These are phyloP conservation scores for Amylocystis lapponica DNA, from an alignment of 768 basidiomycete species.

Conservation along the genomic window DNA sequence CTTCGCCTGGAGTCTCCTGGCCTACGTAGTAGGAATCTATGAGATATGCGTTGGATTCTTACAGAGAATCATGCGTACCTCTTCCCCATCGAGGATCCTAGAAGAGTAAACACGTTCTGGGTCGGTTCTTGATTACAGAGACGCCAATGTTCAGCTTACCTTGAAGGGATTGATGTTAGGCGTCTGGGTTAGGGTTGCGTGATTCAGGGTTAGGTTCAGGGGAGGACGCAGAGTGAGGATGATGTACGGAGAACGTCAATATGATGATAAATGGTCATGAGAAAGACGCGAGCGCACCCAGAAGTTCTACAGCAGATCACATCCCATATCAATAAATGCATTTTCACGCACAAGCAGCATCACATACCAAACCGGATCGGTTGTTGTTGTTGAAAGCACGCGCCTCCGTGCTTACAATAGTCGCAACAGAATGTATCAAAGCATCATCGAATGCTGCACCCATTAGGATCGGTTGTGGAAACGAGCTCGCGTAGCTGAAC, in stretches of 20 bases:
- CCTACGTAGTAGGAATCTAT: slow-evolving; percentile 11
- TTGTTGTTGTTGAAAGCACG: slow-evolving; percentile 53
- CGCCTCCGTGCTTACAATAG: slow-evolving; percentile 49
- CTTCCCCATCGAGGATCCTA: slow-evolving; percentile 60
- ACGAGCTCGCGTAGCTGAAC: slow-evolving; percentile 54
- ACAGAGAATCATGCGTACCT: slow-evolving; percentile 12
- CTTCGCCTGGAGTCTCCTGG: slow-evolving; percentile 59
- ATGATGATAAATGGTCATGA: too few relatives aligned
- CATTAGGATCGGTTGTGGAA: slow-evolving; percentile 51
- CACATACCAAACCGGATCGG: slow-evolving; percentile 39
- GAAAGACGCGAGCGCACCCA: too few relatives aligned
- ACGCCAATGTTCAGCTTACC: too few relatives aligned
- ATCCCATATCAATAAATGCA: too few relatives aligned
- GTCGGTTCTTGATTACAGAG: too few relatives aligned
- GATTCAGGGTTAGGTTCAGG: too few relatives aligned
- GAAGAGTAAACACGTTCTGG: too few relatives aligned
- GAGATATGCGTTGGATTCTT: not conserved
- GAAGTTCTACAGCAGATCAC: slow-evolving; percentile 25
- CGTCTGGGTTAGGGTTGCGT: too few relatives aligned
- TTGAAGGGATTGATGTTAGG: slow-evolving; percentile 50
- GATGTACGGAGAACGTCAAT: too few relatives aligned
- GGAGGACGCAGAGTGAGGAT: too few relatives aligned
- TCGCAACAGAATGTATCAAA: slow-evolving; percentile 43
- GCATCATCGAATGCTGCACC: slow-evolving; percentile 51
- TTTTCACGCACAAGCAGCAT: too few relatives aligned